Evolutionary conservation across 257 asterid species (phyloP).

Genomic region (Verbena officinalis): DNA sequence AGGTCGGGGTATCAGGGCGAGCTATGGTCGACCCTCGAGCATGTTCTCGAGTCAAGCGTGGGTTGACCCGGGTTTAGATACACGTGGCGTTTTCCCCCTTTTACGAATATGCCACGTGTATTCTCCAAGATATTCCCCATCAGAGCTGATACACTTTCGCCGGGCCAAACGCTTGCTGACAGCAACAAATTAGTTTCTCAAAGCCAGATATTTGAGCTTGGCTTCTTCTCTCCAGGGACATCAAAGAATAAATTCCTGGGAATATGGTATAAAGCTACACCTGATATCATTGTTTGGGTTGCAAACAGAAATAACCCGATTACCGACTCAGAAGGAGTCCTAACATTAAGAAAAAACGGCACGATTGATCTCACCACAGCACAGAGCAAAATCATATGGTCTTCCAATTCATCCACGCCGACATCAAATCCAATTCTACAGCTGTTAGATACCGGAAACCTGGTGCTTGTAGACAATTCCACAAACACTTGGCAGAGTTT

Average conservation of each 20-base stretch:
- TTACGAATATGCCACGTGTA: too few species aligned
- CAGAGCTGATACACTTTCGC: too few species aligned
- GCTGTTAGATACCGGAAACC: slow-evolving; percentile 32
- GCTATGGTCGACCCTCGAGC: too few species aligned
- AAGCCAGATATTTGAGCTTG: too few species aligned
- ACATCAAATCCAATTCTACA: slow-evolving; percentile 20
- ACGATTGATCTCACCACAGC: slow-evolving; percentile 20
- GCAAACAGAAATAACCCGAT: slow-evolving; percentile 29
- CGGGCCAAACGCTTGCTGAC: too few species aligned
- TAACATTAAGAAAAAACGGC: slow-evolving; percentile 13
- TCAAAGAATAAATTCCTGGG: slow-evolving; percentile 20
- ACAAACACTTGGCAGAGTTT: slow-evolving; percentile 25
- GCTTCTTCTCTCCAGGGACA: background rate
- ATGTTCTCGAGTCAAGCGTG: too few species aligned
- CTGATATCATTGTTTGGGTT: slow-evolving; percentile 28
- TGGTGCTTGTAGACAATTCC: slow-evolving; percentile 14
- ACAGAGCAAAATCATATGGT: slow-evolving; percentile 4
- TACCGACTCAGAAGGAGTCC: background rate
- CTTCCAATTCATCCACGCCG: background rate
- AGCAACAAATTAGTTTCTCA: too few species aligned
- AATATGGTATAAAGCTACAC: slow-evolving; percentile 25
- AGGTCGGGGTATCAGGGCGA: too few species aligned
- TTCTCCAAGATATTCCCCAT: too few species aligned
- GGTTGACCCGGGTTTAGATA: too few species aligned
- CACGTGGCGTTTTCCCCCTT: too few species aligned